Conservation (phyloP, 345 rosid species). For the Dipteronia sinensis region DNA sequence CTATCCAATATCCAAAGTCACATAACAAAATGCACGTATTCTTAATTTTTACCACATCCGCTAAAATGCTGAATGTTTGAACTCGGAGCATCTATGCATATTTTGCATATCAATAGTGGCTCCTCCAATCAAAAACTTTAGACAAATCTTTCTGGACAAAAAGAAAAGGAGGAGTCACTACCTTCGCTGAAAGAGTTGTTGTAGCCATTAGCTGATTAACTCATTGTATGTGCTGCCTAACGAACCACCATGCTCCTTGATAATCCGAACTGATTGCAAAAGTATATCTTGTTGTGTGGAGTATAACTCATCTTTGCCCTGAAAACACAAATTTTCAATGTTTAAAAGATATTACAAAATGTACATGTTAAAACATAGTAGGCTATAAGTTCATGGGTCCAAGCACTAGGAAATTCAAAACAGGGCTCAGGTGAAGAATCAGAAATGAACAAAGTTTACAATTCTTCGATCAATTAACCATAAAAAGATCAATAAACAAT, state of each 20-base stretch:
- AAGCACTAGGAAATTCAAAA: not conserved
- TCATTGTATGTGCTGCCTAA: constrained; percentile 54
- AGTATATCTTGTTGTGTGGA: constrained; percentile 71
- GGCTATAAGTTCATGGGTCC: not conserved
- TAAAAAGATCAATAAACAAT: not conserved
- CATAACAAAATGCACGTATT: not conserved
- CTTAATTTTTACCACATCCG: not conserved
- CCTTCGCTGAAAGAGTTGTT: not conserved
- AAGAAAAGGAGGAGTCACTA: not conserved
- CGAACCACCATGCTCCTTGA: constrained; percentile 69
- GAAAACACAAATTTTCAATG: constrained; percentile 13
- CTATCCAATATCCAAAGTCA: not conserved
- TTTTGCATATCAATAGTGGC: not conserved
- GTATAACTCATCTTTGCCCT: constrained; percentile 77
- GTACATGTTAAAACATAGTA: constrained; percentile 1
- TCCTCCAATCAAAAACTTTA: not conserved
- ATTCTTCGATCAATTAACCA: not conserved
- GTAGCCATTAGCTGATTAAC: constrained; percentile 15
- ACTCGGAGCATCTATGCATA: not conserved
- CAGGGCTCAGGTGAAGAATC: not conserved
- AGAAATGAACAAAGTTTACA: not conserved
- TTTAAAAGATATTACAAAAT: not conserved
- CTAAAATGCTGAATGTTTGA: not conserved
- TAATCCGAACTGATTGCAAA: constrained; percentile 61
- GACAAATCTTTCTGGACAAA: not conserved